These are phyloP conservation scores for Spergularia bocconei DNA, from an alignment of 148 eudicot species.

Conservation along the genomic window DNA sequence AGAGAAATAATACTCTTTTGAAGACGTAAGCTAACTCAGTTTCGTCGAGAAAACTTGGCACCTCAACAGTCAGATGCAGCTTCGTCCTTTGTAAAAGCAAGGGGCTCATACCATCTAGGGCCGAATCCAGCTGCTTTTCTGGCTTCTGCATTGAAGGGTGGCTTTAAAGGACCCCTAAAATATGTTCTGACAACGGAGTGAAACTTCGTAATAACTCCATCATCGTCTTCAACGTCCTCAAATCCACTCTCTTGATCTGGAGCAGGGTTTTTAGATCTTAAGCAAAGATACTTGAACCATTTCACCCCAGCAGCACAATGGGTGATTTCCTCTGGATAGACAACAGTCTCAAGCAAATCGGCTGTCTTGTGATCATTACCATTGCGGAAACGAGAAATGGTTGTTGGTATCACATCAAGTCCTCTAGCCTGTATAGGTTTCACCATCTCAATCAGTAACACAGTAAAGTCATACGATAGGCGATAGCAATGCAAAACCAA, in stretches of 20 bases:
- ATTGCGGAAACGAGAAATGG: conserved; percentile 75
- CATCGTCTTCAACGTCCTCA: conserved; percentile 30
- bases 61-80: conserved; percentile 16
- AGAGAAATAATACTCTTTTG: no score
- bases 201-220: conserved; percentile 55
- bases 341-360: conserved; percentile 64
- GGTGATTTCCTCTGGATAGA: conserved; percentile 91
- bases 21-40: no score
- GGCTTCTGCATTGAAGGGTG: conserved; percentile 90
- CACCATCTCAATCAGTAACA: neutral
- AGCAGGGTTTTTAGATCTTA: conserved; percentile 39
- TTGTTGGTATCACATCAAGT: conserved; percentile 93
- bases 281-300: conserved; percentile 87
- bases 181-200: conserved; percentile 58
- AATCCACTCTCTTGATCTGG: conserved; percentile 18
- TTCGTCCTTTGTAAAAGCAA: conserved; percentile 50
- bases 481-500: neutral
- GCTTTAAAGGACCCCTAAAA: conserved; percentile 89
- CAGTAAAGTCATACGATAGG: neutral
- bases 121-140: conserved; percentile 94
- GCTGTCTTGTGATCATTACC: conserved; percentile 91
- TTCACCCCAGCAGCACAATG: conserved; percentile 94
- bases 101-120: conserved; percentile 93
- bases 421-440: conserved; percentile 73
- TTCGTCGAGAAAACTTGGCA: neutral